Percentiles rank a stretch among this genome's conserved stretches.
Conservation (phyloP, 2,329 filamentous ascomycete species). For the Phialophora chinensis region DNA sequence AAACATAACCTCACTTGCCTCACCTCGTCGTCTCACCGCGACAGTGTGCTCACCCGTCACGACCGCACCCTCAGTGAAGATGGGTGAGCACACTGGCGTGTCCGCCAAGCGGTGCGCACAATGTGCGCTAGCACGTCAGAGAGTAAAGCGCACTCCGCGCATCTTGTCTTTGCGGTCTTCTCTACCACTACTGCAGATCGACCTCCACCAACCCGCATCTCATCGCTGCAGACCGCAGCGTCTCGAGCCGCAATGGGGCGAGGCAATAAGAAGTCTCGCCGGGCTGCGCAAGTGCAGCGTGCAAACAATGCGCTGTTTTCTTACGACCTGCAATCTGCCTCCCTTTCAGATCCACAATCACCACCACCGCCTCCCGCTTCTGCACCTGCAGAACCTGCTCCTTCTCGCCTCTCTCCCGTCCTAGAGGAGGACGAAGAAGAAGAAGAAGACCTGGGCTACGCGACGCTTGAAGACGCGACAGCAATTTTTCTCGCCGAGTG, state of each 20-base stretch:
- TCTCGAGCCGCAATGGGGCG: constrained; percentile 15
- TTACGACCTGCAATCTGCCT: constrained; percentile 11
- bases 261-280: constrained; percentile 6
- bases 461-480: background rate
- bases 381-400: background rate
- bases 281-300: constrained; percentile 9
- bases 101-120: constrained; percentile 13
- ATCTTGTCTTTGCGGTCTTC: background rate
- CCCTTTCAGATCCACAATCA: background rate
- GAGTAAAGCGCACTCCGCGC: background rate
- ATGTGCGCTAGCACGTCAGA: constrained; percentile 6
- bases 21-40: background rate
- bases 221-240: constrained; percentile 13
- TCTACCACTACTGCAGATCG: constrained; percentile 7
- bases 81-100: constrained; percentile 14
- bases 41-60: constrained; percentile 15
- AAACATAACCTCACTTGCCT: background rate
- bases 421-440: background rate
- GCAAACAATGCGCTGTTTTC: constrained; percentile 19
- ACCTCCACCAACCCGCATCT: background rate
- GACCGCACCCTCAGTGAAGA: constrained; percentile 7
- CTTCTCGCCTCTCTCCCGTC: background rate
- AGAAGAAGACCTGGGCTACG: background rate
- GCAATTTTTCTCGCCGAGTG: background rate
- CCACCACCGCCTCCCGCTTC: background rate